These are phyloP conservation scores for Calendula officinalis DNA, from an alignment of 129 eudicot species.

Conservation along the genomic window DNA sequence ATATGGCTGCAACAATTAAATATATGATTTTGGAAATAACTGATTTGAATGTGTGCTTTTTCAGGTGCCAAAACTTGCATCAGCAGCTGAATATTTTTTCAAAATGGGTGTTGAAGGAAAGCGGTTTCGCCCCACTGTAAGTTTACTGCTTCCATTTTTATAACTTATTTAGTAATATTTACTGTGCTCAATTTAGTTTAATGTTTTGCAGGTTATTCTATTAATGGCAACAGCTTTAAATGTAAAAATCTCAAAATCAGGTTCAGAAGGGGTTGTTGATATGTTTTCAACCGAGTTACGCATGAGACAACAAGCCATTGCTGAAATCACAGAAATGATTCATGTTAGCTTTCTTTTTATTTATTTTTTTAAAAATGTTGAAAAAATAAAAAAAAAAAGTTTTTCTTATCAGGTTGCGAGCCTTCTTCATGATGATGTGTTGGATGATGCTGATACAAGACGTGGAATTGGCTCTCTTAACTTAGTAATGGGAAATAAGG, in stretches of 20 bases:
- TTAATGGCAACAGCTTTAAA: constrained; percentile 86
- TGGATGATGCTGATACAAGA: constrained; percentile 93
- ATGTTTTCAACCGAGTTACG: constrained; percentile 58
- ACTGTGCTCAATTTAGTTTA: neutral
- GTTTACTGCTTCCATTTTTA: constrained; percentile 4
- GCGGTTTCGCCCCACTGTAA: constrained; percentile 80
- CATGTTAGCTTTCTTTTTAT: constrained; percentile 54
- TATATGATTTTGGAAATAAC: constrained; percentile 9
- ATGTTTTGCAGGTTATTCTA: constrained; percentile 56
- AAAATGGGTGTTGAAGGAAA: constrained; percentile 89
- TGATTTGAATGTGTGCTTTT: constrained; percentile 2
- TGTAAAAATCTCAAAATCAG: constrained; percentile 37
- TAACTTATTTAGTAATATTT: neutral
- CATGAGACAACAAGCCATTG: constrained; percentile 64
- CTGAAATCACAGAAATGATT: constrained; percentile 95
- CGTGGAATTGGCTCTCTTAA: constrained; percentile 85
- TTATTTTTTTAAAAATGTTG: neutral
- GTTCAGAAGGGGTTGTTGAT: constrained; percentile 42
- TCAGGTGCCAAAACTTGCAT: constrained; percentile 95
- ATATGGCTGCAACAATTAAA: constrained; percentile 6
- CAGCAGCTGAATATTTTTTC: constrained; percentile 88
- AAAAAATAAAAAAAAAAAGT: constrained; percentile 5
- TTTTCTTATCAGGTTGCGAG: constrained; percentile 67
- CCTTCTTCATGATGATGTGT: constrained; percentile 93
- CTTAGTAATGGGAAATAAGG: constrained; percentile 88